Evolutionary conservation across 768 basidiomycete genomes (phyloP).

Genomic region (Hirschioporus abietinus): DNA sequence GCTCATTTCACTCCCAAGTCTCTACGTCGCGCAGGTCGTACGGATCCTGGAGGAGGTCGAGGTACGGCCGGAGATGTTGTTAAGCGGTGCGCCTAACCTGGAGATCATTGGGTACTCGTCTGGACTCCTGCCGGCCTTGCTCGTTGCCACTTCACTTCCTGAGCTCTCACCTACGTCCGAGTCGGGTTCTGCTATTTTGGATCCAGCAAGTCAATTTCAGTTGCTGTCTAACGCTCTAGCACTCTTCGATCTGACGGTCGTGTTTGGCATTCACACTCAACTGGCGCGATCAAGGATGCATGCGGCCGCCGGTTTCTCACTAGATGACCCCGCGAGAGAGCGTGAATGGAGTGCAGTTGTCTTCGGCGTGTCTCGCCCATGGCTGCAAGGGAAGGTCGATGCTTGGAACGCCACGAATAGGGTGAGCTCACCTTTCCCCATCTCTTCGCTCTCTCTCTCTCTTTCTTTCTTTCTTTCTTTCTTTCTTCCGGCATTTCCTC

Average conservation of each 20-base stretch:
- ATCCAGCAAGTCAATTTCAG: not conserved
- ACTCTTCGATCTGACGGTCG: not conserved
- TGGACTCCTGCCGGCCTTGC: not conserved
- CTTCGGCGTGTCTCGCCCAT: not conserved
- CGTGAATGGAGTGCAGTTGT: not conserved
- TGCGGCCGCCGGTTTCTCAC: not conserved
- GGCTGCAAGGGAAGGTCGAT: not conserved
- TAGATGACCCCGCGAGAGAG: not conserved
- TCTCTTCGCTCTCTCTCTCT: not conserved
- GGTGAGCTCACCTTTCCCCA: not conserved
- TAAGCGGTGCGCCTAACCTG: not conserved
- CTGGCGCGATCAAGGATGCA: not conserved
- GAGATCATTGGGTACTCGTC: conserved; percentile 4
- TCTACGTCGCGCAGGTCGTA: conserved; percentile 1
- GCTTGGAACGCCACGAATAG: not conserved
- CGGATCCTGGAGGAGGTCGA: not conserved
- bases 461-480: not conserved
- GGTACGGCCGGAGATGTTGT: not conserved
- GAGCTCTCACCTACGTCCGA: not conserved
- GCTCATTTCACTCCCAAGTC: not conserved
- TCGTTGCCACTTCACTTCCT: conserved; percentile 2
- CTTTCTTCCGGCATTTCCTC: too few species aligned
- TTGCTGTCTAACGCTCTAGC: not conserved
- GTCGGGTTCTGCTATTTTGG: not conserved
- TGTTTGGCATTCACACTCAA: not conserved